Conservation (phyloP, 257 asterid genomes). For the Nicotiana tabacum region DNA sequence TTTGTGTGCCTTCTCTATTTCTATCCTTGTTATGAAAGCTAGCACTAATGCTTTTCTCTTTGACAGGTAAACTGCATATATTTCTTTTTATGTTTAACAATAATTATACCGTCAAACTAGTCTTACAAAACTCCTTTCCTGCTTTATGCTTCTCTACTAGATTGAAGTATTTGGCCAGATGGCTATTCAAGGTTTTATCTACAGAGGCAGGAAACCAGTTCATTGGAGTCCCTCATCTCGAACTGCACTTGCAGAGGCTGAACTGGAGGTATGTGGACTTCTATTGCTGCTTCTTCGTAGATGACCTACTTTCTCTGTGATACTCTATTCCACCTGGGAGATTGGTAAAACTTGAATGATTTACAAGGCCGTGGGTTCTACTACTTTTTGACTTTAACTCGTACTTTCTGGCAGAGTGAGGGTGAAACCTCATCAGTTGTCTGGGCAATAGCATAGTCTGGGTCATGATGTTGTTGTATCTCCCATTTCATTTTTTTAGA, state of each 20-base stretch:
- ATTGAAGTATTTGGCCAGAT: slow-evolving; percentile 95
- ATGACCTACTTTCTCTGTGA: background rate
- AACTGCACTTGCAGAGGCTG: slow-evolving; percentile 99
- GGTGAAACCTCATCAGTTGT: background rate
- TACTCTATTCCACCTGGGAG: background rate
- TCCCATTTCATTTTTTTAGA: background rate
- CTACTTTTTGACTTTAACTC: background rate
- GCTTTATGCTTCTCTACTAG: slow-evolving; percentile 30
- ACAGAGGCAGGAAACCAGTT: slow-evolving; percentile 96
- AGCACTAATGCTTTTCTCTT: background rate
- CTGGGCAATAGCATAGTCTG: background rate
- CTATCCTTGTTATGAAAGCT: background rate
- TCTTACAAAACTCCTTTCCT: background rate
- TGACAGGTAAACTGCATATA: background rate
- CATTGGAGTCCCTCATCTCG: slow-evolving; percentile 99
- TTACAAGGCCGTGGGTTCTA: background rate
- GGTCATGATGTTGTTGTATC: background rate
- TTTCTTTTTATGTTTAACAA: slow-evolving; percentile 10
- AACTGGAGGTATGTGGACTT: slow-evolving; percentile 67
- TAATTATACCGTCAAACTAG: background rate
- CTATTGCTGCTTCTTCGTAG: background rate
- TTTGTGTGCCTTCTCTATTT: background rate
- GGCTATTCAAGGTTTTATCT: slow-evolving; percentile 84
- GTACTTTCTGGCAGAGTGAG: background rate
- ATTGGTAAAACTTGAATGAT: slow-evolving; percentile 3